Base-by-base conservation (phyloP, 1,284 basidiomycete species). In the Austroboletus novae-zelandiae region DNA sequence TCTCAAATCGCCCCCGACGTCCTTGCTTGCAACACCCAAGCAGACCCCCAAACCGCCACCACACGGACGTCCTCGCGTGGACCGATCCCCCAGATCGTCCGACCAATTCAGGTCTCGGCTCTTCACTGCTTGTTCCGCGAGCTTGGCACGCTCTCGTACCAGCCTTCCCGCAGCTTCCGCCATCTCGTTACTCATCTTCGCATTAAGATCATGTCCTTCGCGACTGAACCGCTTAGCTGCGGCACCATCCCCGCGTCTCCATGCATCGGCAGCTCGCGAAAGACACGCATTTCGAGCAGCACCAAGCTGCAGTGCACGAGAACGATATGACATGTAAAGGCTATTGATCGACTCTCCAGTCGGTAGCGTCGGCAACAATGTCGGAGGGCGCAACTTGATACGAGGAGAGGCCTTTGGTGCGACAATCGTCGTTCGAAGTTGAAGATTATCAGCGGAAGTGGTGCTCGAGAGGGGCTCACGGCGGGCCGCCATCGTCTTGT, bases 181-280 rank as follows among this genome's bases (percentile, higher is more conserved):
- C 77, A 91, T 91, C 73, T 97, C 93, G 31, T 75, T 77, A 41
- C 82, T 76, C 89, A 98, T 96, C 68, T 90, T 89, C 36, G 82
- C 83, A 64, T 98, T 98, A 53, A 98, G 73, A 40, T 94, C 91
- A 61, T 96, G 92, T 5, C 94, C 96, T 65, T 98, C 95, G 36
- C 90, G 76, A 58, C 88, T 92, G 73, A 95, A 98, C 43, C 93
- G 78, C 68, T 97, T 96, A 20, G 96, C 96, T 0, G 91, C 89
- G 0, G 93, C 93, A 4, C 95, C 95, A 59, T 99, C 95, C 5
- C 95, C 94, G 11, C 91, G 80, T 41, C 92, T 78, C 89, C 92
- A 98, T 3, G 95, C 94, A 64, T 98, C 94, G 1, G 96, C 94
- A 5, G 96, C 96, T 40, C 93, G 84, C 3, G 91, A 92, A n/a